Evolutionary conservation across 768 basidiomycete genomes (phyloP), one percentile per base, ranked within the genome.

Genomic region (Nidularia sp.): DNA sequence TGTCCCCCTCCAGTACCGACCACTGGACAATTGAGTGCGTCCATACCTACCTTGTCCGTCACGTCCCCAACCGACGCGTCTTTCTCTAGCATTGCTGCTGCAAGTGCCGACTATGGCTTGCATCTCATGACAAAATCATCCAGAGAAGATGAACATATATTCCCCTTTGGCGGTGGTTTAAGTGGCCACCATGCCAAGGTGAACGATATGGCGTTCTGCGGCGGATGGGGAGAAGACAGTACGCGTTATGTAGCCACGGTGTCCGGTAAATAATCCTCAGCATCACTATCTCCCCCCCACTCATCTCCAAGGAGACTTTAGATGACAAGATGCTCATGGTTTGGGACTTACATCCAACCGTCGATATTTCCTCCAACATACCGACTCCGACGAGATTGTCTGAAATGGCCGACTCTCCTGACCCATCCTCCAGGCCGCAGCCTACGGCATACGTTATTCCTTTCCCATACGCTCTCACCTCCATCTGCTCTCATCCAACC

Each of bases 281-380:
- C 22, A 9, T 54, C 25, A 29, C 34, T 48, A 25, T 51, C 56
- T 44, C 55, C 41, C 35, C 32, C 6, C 35, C 25, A 8, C 45
- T 34, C 53, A 52, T 49, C 52, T 55, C 33, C 51, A 52, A 32
- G 42, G 25, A 29, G 36, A 10, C 47, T 22, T 50, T 55, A 89
- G 89, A 90, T 58, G 90, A 92, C 69, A 88, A 83, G 63, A 86
- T 87, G 79, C 77, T 90, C 36, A 86, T 90, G 82, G 82, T 92
- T 5, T 92, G 90, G 90, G 89, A 92, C 66, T 76, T 93, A n/a
- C 72, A 78, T 59, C 89, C 90, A 0, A 62, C 72, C 34, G 50
- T 76, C 45, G 68, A 79, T 50, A 70, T 78, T 42, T 64, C 73
- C 34, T 75, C 81, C 9, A 60, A 57, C 18, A 56, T 59, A 10